phyloP scores from a whole-genome alignment of 192 early-diverging fungal genomes.

The Coemansia javaensis region DNA sequence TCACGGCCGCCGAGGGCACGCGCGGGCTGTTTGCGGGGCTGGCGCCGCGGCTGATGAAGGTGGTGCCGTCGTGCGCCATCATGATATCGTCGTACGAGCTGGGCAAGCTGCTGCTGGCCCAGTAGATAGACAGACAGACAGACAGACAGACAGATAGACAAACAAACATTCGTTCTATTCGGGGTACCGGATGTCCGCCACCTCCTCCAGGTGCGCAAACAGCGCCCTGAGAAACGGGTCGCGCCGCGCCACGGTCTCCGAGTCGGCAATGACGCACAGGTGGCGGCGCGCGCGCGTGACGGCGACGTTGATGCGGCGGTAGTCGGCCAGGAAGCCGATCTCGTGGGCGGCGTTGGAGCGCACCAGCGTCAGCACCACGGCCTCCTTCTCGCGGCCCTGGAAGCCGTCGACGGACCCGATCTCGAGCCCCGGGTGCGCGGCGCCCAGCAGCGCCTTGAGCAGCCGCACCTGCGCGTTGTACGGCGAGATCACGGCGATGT shows the following conservation, averaged over 20 bases:
- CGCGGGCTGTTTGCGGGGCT: conserved; percentile 50
- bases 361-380: conserved; percentile 74
- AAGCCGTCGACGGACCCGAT: conserved; percentile 86
- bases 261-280: conserved; percentile 77
- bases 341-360: conserved; percentile 71
- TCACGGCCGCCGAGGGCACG: conserved; percentile 31
- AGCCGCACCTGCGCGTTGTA: conserved; percentile 75
- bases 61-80: conserved; percentile 89
- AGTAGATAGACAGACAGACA: too few species aligned
- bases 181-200: conserved; percentile 48
- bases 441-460: conserved; percentile 50
- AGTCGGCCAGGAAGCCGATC: conserved; percentile 81
- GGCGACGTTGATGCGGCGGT: conserved; percentile 83
- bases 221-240: conserved; percentile 52
- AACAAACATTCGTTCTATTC: too few species aligned
- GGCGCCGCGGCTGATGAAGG: conserved; percentile 75
- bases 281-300: conserved; percentile 84
- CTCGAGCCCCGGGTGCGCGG: conserved; percentile 60
- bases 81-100: conserved; percentile 91
- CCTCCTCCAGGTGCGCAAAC: conserved; percentile 47
- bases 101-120: conserved; percentile 50
- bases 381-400: conserved; percentile 90
- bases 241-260: conserved; percentile 52
- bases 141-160: too few species aligned
- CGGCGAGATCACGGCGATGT: conserved; percentile 84